Conservation (phyloP, 768 basidiomycete species). For the Hericium erinaceus region DNA sequence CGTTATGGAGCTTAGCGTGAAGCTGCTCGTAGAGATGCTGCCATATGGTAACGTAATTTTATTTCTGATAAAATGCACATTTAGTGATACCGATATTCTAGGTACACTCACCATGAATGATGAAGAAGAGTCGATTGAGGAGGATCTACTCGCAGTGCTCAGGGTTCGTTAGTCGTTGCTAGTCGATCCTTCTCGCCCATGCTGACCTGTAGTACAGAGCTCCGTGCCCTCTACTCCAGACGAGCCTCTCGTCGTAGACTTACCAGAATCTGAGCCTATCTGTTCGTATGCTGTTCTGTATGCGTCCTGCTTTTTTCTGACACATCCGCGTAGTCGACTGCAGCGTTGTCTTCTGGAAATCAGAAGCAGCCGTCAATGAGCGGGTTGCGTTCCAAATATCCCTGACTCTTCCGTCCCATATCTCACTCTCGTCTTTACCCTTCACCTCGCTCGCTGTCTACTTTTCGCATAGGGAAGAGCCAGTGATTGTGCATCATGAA, state of each 20-base stretch:
- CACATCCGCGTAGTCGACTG: slow-evolving; percentile 44
- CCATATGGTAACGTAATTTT: slow-evolving; percentile 46
- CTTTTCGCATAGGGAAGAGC: slow-evolving; percentile 41
- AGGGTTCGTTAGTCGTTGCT: slow-evolving; percentile 34
- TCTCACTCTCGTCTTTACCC: slow-evolving; percentile 46
- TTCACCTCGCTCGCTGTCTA: slow-evolving; percentile 52
- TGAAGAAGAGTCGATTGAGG: slow-evolving; percentile 44
- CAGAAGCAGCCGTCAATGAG: slow-evolving; percentile 51
- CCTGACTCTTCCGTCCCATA: slow-evolving; percentile 40
- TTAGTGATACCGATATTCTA: slow-evolving; percentile 9
- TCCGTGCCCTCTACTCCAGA: slow-evolving; percentile 56
- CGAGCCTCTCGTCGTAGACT: slow-evolving; percentile 49
- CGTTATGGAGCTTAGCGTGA: slow-evolving; percentile 68
- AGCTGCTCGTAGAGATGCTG: slow-evolving; percentile 76
- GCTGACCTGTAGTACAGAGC: slow-evolving; percentile 36
- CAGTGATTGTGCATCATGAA: slow-evolving; percentile 43
- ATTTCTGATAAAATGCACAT: background rate
- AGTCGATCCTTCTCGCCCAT: background rate
- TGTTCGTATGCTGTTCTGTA: slow-evolving; percentile 32
- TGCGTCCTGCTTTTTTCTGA: slow-evolving; percentile 5
- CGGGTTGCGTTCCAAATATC: slow-evolving; percentile 67
- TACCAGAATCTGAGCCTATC: slow-evolving; percentile 53
- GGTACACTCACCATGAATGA: slow-evolving; percentile 31
- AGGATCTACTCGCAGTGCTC: slow-evolving; percentile 66
- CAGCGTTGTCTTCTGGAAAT: slow-evolving; percentile 61